Conservation (phyloP, 164 flowering plant species). For the Santalum album region DNA sequence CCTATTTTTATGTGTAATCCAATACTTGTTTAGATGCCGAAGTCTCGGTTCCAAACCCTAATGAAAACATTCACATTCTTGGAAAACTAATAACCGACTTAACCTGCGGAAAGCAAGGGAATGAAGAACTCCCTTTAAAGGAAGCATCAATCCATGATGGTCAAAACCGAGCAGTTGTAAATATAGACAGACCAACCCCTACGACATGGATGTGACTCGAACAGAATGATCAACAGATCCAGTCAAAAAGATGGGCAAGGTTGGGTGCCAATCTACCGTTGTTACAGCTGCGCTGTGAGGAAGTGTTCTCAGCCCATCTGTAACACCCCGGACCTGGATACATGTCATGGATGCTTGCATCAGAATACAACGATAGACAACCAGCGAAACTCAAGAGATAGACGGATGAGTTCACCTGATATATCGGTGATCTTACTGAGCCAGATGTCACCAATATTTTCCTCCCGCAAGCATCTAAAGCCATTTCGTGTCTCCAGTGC, state of each 20-base stretch:
- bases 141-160: no score
- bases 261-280: slow-evolving; percentile 96
- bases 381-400: slow-evolving; percentile 1
- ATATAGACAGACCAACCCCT: neutral
- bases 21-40: no score
- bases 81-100: no score
- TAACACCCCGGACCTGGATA: slow-evolving; percentile 47
- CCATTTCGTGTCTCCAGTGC: slow-evolving; percentile 63
- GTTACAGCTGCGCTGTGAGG: slow-evolving; percentile 73
- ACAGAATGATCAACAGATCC: slow-evolving; percentile 93
- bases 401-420: slow-evolving; percentile 42
- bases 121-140: neutral
- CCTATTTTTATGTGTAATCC: no score
- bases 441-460: slow-evolving; percentile 69
- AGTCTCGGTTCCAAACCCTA: no score
- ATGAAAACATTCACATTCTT: no score
- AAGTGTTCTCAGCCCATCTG: slow-evolving; percentile 55
- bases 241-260: slow-evolving; percentile 71
- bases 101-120: no score
- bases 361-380: neutral
- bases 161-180: neutral
- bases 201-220: slow-evolving; percentile 55
- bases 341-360: neutral
- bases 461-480: slow-evolving; percentile 69
- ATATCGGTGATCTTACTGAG: slow-evolving; percentile 81